Evolutionary conservation across 2,329 filamentous ascomycete species (phyloP).

Genomic region (Microdochium paspali): DNA sequence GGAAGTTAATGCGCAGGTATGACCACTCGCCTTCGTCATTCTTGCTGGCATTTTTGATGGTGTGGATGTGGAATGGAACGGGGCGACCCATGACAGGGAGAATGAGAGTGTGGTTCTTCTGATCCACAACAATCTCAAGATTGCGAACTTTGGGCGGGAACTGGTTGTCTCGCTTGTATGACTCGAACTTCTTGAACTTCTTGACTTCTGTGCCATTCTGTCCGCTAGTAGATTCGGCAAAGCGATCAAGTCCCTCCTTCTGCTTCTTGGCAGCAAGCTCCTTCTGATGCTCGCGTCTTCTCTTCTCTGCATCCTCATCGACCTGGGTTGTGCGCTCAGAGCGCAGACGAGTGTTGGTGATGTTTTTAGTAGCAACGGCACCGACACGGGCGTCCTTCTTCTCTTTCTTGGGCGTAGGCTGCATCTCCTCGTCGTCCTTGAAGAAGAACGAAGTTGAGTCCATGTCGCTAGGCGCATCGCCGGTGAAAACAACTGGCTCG

Average conservation of each 20-base stretch:
- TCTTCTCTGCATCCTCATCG: constrained; percentile 82
- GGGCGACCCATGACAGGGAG: constrained; percentile 95
- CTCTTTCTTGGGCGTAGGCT: constrained; percentile 80
- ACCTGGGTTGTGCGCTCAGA: constrained; percentile 82
- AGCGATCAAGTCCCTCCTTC: constrained; percentile 74
- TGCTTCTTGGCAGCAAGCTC: constrained; percentile 82
- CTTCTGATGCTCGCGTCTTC: constrained; percentile 84
- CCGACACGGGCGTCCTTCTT: constrained; percentile 78
- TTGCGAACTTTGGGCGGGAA: constrained; percentile 76
- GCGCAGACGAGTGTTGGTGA: constrained; percentile 85
- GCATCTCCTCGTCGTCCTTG: constrained; percentile 86
- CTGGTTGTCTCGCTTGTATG: constrained; percentile 96
- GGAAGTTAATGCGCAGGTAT: constrained; percentile 91
- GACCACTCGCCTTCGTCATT: constrained; percentile 92
- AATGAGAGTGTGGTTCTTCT: constrained; percentile 82
- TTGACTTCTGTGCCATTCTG: constrained; percentile 89
- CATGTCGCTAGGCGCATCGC: constrained; percentile 81
- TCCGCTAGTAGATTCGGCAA: constrained; percentile 74
- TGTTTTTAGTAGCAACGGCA: constrained; percentile 87
- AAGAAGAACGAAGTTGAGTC: constrained; percentile 98
- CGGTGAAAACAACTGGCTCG: constrained; percentile 87
- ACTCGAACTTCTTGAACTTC: constrained; percentile 98
- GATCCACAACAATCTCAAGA: constrained; percentile 80
- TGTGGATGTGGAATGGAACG: constrained; percentile 94
- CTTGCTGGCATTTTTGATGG: constrained; percentile 98